Evolutionary conservation across 1,284 basidiomycete genomes (phyloP).

Genomic region (Bondarzewia mesenterica): DNA sequence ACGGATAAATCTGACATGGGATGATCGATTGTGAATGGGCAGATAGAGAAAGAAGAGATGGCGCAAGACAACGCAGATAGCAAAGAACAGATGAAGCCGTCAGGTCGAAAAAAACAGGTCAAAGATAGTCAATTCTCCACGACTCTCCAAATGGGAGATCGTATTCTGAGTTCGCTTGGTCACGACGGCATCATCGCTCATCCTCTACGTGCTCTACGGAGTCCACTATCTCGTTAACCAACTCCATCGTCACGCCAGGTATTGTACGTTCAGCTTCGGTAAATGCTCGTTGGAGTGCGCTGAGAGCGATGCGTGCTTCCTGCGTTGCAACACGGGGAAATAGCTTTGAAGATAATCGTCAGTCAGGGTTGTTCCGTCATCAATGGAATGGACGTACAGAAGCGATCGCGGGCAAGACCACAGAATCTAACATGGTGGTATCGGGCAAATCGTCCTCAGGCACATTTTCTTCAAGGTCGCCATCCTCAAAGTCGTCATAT

Average conservation of each 20-base stretch:
- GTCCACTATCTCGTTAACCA: slow-evolving; percentile 82
- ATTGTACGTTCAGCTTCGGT: slow-evolving; percentile 88
- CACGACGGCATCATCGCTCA: slow-evolving; percentile 22
- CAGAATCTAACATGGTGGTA: slow-evolving; percentile 89
- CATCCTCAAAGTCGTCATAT: slow-evolving; percentile 57
- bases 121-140: slow-evolving; percentile 6
- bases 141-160: background rate
- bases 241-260: slow-evolving; percentile 73
- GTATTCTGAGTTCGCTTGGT: background rate
- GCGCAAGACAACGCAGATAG: background rate
- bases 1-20: background rate
- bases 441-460: slow-evolving; percentile 67
- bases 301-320: slow-evolving; percentile 79
- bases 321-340: slow-evolving; percentile 84
- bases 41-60: background rate
- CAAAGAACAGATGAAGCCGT: slow-evolving; percentile 3
- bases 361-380: background rate
- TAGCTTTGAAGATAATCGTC: slow-evolving; percentile 41
- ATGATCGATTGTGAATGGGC: background rate
- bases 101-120: slow-evolving; percentile 4
- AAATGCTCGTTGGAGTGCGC: slow-evolving; percentile 81
- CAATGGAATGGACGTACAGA: slow-evolving; percentile 52
- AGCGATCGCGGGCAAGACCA: slow-evolving; percentile 86
- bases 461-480: slow-evolving; percentile 34
- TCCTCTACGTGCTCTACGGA: slow-evolving; percentile 88